A percentile compares a stretch with the other conserved stretches of the same genome.
Conservation (phyloP, 441 rosid genomes). For the Eruca vesicaria region DNA sequence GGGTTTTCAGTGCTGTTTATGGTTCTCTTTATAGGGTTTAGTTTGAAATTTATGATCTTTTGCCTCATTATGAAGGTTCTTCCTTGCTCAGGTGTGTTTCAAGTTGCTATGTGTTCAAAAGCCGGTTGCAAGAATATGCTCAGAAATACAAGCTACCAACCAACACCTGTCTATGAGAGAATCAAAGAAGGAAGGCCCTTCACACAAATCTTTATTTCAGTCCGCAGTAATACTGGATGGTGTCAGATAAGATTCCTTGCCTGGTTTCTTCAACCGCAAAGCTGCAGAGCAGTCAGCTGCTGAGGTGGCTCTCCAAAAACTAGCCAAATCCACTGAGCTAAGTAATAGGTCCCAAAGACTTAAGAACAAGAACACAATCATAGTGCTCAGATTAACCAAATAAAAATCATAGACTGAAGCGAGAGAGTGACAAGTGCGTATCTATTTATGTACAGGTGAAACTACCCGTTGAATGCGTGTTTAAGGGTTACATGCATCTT, state of each 20-base stretch:
- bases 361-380: too few species aligned
- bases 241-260: slow-evolving; percentile 65
- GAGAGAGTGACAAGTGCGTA: slow-evolving; percentile 63
- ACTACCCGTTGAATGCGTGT: not conserved
- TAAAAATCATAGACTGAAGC: slow-evolving; percentile 70
- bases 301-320: slow-evolving; percentile 77
- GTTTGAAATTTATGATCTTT: too few species aligned
- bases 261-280: slow-evolving; percentile 83
- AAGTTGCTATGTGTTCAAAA: too few species aligned
- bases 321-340: slow-evolving; percentile 62
- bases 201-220: slow-evolving; percentile 71
- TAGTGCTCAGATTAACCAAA: slow-evolving; percentile 55
- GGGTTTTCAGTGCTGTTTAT: too few species aligned
- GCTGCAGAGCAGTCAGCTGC: slow-evolving; percentile 98
- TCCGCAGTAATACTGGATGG: slow-evolving; percentile 70
- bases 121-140: slow-evolving; percentile 71
- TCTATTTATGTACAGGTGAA: not conserved
- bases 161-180: slow-evolving; percentile 79
- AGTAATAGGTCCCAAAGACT: too few species aligned
- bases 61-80: too few species aligned
- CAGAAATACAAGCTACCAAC: slow-evolving; percentile 60
- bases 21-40: too few species aligned
- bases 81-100: too few species aligned
- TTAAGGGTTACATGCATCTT: slow-evolving; percentile 10
- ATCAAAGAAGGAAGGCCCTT: slow-evolving; percentile 91